Evolutionary conservation across 805 yeast genomes (phyloP).

Genomic region (Metschnikowia hibisci): DNA sequence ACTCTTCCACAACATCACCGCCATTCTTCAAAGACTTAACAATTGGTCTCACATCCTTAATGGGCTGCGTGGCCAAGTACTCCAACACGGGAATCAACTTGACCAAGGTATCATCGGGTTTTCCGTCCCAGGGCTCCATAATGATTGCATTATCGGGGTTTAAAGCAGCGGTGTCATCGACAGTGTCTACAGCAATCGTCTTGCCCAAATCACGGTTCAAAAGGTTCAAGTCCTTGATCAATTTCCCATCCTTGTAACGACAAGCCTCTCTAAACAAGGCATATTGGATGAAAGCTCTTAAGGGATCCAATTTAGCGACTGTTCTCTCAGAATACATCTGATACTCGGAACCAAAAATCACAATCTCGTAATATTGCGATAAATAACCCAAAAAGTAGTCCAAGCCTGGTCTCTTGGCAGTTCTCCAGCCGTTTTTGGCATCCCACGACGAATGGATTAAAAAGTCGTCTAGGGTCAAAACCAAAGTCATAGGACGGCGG

Average conservation of each 20-base stretch:
- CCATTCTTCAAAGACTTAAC: slow-evolving; percentile 68
- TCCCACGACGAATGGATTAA: slow-evolving; percentile 92
- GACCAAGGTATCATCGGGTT: slow-evolving; percentile 73
- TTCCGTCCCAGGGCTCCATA: slow-evolving; percentile 82
- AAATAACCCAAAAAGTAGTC: slow-evolving; percentile 94
- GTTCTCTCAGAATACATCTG: slow-evolving; percentile 82
- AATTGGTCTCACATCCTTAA: slow-evolving; percentile 87
- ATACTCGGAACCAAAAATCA: slow-evolving; percentile 79
- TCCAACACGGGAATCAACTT: slow-evolving; percentile 88
- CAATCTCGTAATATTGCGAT: slow-evolving; percentile 94
- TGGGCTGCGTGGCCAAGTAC: slow-evolving; percentile 82
- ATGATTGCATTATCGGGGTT: slow-evolving; percentile 96
- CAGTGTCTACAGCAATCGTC: slow-evolving; percentile 74
- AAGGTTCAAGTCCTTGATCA: slow-evolving; percentile 83
- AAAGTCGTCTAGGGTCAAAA: slow-evolving; percentile 83
- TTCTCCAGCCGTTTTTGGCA: slow-evolving; percentile 91
- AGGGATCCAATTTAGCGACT: slow-evolving; percentile 87
- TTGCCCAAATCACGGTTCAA: slow-evolving; percentile 88
- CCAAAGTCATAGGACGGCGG: slow-evolving; percentile 88
- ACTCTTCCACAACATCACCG: slow-evolving; percentile 70
- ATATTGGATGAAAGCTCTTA: slow-evolving; percentile 82
- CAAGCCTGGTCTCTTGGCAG: slow-evolving; percentile 97
- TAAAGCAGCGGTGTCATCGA: slow-evolving; percentile 63
- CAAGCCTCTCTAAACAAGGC: slow-evolving; percentile 90
- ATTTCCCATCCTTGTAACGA: slow-evolving; percentile 80